Conservation (phyloP, 345 rosid genomes). For the Sisymbrium altissimum region DNA sequence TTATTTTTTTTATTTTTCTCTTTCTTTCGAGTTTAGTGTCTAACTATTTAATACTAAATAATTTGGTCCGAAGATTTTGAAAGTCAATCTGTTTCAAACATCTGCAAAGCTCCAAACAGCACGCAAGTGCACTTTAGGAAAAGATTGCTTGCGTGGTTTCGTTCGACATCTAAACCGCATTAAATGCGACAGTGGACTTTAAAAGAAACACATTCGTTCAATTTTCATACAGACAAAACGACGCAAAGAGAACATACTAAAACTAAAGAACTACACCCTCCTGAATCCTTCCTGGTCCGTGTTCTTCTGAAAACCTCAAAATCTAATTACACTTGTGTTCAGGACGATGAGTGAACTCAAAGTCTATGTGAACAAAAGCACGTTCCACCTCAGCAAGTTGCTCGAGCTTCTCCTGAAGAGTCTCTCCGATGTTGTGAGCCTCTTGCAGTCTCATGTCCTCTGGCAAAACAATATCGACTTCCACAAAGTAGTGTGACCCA, state of each 20-base stretch:
- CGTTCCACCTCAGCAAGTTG: slow-evolving; percentile 74
- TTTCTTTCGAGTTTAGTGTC: neutral
- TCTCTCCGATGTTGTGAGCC: slow-evolving; percentile 84
- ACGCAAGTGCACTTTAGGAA: neutral
- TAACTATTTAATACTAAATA: neutral
- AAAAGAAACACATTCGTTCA: neutral
- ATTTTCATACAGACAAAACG: neutral
- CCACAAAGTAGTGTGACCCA: slow-evolving; percentile 80
- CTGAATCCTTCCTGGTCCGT: neutral
- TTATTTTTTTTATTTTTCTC: slow-evolving; percentile 1
- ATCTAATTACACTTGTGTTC: slow-evolving; percentile 56
- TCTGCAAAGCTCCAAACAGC: neutral
- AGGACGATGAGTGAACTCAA: slow-evolving; percentile 77
- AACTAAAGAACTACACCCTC: neutral
- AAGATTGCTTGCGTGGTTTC: neutral
- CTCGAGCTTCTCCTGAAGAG: slow-evolving; percentile 82
- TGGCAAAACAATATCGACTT: slow-evolving; percentile 76
- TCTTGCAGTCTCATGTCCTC: slow-evolving; percentile 60
- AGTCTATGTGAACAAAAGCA: slow-evolving; percentile 87
- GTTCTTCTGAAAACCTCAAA: neutral
- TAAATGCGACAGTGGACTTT: neutral
- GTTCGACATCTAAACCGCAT: neutral
- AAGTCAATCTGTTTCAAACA: neutral
- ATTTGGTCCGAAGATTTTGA: neutral
- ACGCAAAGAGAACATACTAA: neutral